Evolutionary conservation across 2,329 filamentous ascomycete genomes (phyloP), one percentile per base, ranked within the genome.

Genomic region (Hypoxylon rubiginosum): DNA sequence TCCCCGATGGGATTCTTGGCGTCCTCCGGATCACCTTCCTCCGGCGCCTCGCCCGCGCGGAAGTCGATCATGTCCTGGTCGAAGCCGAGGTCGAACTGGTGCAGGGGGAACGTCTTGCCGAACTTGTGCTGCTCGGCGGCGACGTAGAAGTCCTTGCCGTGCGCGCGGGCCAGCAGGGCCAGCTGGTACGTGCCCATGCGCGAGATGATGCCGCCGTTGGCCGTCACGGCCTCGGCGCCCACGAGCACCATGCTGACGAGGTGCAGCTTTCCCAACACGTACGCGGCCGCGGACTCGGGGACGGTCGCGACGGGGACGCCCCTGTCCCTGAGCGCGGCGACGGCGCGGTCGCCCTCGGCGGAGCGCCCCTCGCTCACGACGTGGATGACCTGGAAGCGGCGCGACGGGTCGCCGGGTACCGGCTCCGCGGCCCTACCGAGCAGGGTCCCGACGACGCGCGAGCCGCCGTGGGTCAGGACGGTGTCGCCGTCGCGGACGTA

Each of bases 111-210:
- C 59, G 96, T 86, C 73, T 94, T 87, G 49, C 97, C 93, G 76
- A 99, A 97, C 82, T 99, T 99, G 84, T 99, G 96, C 74, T 92
- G 97, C 82, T 99, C 96, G 0, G 92, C 92, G 4, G 96, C 94
- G 17, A 97, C 94, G 75, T 97, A 97, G 72, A 98, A 93, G 41
- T 90, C 88, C 48, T 83, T 83, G 28, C 80, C 78, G 66, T 87
- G 86, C 13, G 86, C 86, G 73, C 90, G 90, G 4, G 94, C 94
- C 56, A 97, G 82, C 71, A 93, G 83, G 1, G 93, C 94, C 72
- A 98, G 91, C 82, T 97, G 94, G 72, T 92, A 95, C 2, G 87
- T 90, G 56, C 95, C 95, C 81, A 98, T 87, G 52, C 94, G 85
- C 24, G 92, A 95, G 71, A 99, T 92, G 72, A 98, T 91, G 39